A percentile compares a stretch with the other conserved stretches of the same genome.
These are phyloP conservation scores for Trichoderma sp. DNA, from an alignment of 2,329 filamentous ascomycete species.

Conservation along the genomic window DNA sequence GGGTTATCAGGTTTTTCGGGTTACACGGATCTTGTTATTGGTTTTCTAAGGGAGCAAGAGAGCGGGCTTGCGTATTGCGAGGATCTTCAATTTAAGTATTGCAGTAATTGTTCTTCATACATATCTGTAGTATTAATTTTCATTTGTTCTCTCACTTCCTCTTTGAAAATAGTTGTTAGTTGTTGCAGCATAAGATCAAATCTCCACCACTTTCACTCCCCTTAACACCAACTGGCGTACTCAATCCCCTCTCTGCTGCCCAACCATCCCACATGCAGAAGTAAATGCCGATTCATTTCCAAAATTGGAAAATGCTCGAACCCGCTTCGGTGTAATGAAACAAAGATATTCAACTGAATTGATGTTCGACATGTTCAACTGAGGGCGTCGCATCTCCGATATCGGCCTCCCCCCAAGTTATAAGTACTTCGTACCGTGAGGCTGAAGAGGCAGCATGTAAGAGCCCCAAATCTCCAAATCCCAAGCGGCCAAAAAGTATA, in stretches of 20 bases:
- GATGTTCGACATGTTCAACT: background rate
- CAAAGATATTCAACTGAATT: background rate
- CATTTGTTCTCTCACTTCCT: background rate
- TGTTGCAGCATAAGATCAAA: background rate
- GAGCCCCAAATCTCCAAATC: slow-evolving; percentile 4
- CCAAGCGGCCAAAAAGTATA: background rate
- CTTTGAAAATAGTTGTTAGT: too few relatives aligned
- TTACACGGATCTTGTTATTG: background rate
- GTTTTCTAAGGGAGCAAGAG: background rate
- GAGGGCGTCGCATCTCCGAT: slow-evolving; percentile 4
- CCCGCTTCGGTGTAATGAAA: background rate
- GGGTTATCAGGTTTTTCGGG: background rate
- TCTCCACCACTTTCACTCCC: background rate
- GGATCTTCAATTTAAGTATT: background rate
- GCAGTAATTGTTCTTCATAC: background rate
- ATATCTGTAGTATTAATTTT: background rate
- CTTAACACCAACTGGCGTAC: background rate
- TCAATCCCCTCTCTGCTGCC: background rate
- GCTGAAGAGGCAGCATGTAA: background rate
- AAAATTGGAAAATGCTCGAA: background rate
- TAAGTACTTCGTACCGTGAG: background rate
- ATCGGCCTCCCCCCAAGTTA: background rate
- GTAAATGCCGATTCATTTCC: background rate
- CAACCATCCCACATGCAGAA: background rate
- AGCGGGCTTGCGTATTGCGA: background rate